phyloP scores from a whole-genome alignment of 805 yeast genomes.

The Myxozyma monticola region DNA sequence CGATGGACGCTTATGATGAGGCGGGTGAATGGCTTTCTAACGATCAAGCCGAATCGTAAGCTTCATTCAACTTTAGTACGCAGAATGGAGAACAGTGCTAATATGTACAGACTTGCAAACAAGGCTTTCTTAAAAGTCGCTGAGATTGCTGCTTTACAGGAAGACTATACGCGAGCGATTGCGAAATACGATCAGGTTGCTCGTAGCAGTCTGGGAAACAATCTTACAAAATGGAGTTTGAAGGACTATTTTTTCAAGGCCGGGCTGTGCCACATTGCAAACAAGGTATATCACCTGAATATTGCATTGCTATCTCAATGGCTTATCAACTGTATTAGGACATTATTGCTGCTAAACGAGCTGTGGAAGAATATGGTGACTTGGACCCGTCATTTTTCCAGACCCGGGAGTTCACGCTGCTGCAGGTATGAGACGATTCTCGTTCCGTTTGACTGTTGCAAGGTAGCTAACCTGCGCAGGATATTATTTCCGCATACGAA shows the following conservation, averaged over 20 bases:
- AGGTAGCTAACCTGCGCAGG: conserved; percentile 34
- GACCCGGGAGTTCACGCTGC: conserved; percentile 69
- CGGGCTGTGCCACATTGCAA: conserved; percentile 78
- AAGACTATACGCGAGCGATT: conserved; percentile 74
- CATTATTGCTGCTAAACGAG: conserved; percentile 77
- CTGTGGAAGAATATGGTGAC: conserved; percentile 59
- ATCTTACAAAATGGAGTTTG: conserved; percentile 82
- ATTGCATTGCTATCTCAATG: not conserved
- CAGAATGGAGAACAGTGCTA: not conserved
- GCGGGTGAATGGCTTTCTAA: conserved; percentile 96
- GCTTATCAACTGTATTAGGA: conserved; percentile 44
- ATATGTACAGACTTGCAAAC: conserved; percentile 53
- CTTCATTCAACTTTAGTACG: not conserved
- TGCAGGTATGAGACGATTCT: conserved; percentile 40
- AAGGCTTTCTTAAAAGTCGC: conserved; percentile 89
- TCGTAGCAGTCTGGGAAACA: conserved; percentile 69
- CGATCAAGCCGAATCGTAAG: conserved; percentile 82
- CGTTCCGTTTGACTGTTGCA: not conserved
- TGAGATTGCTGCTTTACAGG: conserved; percentile 75
- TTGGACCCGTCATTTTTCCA: conserved; percentile 74
- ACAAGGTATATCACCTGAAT: conserved; percentile 40
- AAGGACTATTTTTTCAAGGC: conserved; percentile 89
- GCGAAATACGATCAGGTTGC: conserved; percentile 77
- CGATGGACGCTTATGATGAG: conserved; percentile 76
- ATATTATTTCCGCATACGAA: conserved; percentile 69